Conservation (phyloP, 164 flowering plant species). For the Aristolochia fimbriata region DNA sequence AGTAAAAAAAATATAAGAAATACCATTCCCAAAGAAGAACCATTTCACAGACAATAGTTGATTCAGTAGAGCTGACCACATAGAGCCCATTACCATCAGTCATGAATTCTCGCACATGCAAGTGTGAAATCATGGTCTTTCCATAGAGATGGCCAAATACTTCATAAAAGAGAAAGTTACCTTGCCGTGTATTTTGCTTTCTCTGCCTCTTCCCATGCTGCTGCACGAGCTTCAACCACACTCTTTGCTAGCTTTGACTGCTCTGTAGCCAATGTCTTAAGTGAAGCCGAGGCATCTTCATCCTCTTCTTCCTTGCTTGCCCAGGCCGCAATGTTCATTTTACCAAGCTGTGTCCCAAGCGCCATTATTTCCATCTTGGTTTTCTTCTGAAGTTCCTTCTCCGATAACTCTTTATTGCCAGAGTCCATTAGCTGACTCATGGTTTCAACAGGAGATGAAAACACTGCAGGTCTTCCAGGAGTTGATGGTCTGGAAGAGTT, state of each 20-base stretch:
- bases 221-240: constrained; percentile 63
- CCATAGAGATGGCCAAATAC: too few species aligned
- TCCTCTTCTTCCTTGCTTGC: constrained; percentile 79
- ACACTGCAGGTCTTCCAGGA: constrained; percentile 45
- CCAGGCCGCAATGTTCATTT: constrained; percentile 85
- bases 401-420: constrained; percentile 41
- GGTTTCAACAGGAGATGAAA: constrained; percentile 24
- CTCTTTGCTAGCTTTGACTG: constrained; percentile 30
- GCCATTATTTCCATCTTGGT: constrained; percentile 77
- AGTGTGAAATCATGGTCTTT: too few species aligned
- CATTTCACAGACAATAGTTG: too few species aligned
- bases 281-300: constrained; percentile 45
- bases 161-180: constrained; percentile 19
- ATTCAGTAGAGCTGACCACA: too few species aligned
- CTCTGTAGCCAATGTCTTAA: constrained; percentile 24
- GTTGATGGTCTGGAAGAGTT: constrained; percentile 61
- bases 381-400: constrained; percentile 66
- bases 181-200: constrained; percentile 78
- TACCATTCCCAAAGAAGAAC: too few species aligned
- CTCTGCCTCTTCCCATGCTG: constrained; percentile 93
- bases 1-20: too few species aligned
- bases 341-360: constrained; percentile 78
- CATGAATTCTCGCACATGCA: too few species aligned
- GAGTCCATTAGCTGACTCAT: constrained; percentile 13
- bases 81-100: too few species aligned